These are phyloP conservation scores for Aegilops longissima DNA, from an alignment of 176 grass and related monocot genomes.

Conservation along the genomic window DNA sequence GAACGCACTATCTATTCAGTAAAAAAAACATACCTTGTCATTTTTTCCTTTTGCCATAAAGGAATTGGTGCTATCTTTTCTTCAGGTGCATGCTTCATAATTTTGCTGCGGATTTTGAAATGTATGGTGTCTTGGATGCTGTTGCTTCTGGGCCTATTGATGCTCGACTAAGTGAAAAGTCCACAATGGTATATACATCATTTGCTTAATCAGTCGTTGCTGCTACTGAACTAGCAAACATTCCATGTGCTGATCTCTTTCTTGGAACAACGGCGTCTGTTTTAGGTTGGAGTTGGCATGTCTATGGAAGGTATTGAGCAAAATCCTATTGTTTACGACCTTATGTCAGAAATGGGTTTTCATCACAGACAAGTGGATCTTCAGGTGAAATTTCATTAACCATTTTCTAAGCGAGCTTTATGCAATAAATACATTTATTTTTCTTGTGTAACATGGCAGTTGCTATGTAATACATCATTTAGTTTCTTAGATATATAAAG, in stretches of 20 bases:
- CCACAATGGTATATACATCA: constrained; percentile 71
- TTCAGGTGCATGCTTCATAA: constrained; percentile 96
- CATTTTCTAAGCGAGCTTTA: not conserved
- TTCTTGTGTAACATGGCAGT: not conserved
- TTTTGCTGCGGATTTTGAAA: constrained; percentile 90
- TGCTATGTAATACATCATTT: not conserved
- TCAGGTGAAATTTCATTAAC: constrained; percentile 50
- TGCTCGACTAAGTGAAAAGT: constrained; percentile 77
- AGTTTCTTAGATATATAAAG: not conserved
- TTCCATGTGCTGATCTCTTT: not conserved
- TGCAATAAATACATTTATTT: not conserved
- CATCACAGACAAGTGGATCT: constrained; percentile 63
- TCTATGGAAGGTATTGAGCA: constrained; percentile 99
- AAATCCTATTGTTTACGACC: constrained; percentile 94
- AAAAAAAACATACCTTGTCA: not conserved
- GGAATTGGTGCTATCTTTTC: not conserved
- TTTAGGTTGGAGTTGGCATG: constrained; percentile 91
- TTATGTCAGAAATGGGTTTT: constrained; percentile 99
- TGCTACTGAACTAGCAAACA: not conserved
- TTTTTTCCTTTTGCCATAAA: not conserved
- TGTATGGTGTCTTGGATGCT: constrained; percentile 81
- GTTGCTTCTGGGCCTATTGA: constrained; percentile 74
- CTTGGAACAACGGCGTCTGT: not conserved
- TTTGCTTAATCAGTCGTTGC: constrained; percentile 20
- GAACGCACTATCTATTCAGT: not conserved